Evolutionary conservation across 2,329 filamentous ascomycete genomes (phyloP).

Genomic region (Sordariomycetes sp.): DNA sequence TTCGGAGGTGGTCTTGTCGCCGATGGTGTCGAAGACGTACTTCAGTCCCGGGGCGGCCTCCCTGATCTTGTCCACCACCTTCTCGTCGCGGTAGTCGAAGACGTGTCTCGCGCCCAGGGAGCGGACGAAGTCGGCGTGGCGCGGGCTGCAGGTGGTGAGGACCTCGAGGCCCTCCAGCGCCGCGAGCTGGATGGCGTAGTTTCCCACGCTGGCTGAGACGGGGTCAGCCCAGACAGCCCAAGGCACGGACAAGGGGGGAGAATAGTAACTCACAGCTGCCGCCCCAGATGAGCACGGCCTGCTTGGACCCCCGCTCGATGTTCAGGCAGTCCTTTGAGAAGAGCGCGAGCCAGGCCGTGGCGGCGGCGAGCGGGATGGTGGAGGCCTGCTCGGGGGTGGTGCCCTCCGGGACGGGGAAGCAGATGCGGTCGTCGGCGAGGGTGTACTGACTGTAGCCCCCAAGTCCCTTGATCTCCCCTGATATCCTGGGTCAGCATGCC

Average conservation of each 20-base stretch:
- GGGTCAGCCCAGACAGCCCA: background rate
- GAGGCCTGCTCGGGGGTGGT: conserved; percentile 19
- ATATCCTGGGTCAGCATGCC: background rate
- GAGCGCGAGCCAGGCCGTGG: conserved; percentile 26
- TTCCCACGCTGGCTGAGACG: conserved; percentile 22
- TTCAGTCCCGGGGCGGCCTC: conserved; percentile 17
- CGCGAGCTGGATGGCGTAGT: conserved; percentile 24
- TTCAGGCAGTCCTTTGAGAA: conserved; percentile 24
- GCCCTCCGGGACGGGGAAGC: conserved; percentile 22
- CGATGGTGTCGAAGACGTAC: conserved; percentile 31
- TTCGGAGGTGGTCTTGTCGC: conserved; percentile 21
- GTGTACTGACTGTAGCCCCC: conserved; percentile 28
- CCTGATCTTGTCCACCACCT: conserved; percentile 23
- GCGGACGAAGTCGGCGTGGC: conserved; percentile 26
- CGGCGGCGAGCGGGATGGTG: conserved; percentile 25
- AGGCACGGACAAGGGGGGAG: background rate
- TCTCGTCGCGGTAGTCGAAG: conserved; percentile 31
- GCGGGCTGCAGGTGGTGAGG: conserved; percentile 22
- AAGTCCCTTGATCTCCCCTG: conserved; percentile 14
- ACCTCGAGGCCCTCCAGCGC: conserved; percentile 23
- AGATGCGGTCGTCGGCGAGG: conserved; percentile 27
- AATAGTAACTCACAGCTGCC: conserved; percentile 24
- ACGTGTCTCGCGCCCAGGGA: conserved; percentile 30
- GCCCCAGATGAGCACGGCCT: conserved; percentile 27
- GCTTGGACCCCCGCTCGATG: conserved; percentile 13